Evolutionary conservation across 768 basidiomycete genomes (phyloP), one percentile per base, ranked within the genome.

Genomic region (Favolaschia claudopus): DNA sequence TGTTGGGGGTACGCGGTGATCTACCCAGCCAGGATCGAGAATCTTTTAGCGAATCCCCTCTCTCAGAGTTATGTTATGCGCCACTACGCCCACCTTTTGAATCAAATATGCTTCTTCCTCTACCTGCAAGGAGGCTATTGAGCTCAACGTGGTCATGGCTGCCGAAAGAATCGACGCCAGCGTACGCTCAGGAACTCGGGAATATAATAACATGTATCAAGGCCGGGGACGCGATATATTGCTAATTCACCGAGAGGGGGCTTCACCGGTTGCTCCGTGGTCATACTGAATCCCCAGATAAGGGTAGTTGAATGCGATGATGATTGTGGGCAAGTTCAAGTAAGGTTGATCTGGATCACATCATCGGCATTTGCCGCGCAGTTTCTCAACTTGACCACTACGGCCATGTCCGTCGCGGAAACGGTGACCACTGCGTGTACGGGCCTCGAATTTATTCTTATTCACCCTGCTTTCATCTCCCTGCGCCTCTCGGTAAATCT

Each of bases 61-160:
- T 9, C n/a, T 14, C 27, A 15, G 36, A 3, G 34, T 4, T 34
- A 24, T 43, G 10, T 24, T 55, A 25, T 40, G 9, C 29, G 13
- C 39, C 13, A 33, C n/a, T 32, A 9, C 28, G 31, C 72, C 38
- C 62, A 89, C 93, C 82, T 95, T 95, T 54, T 88, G 82, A 57
- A 91, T 75, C 33, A 96, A 74, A 70, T 91, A 90, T 34, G 79
- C 76, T 68, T 96, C 93, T 75, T 96, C 94, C 27, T 88, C 84
- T 55, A 68, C 72, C 73, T 86, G 37, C 74, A 49, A 42, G 33
- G n/a, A 25, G 25, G 32, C 12, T 46, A 37, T 29, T 44, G 34
- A 29, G 19, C 44, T 36, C 52, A 55, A 33, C 49, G 48, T 47
- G 47, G 38, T 40, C 20, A 29, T n/a, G 34, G 33, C 33, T 28